Evolutionary conservation across 768 basidiomycete genomes (phyloP).

Genomic region (Lenzites betulinus): DNA sequence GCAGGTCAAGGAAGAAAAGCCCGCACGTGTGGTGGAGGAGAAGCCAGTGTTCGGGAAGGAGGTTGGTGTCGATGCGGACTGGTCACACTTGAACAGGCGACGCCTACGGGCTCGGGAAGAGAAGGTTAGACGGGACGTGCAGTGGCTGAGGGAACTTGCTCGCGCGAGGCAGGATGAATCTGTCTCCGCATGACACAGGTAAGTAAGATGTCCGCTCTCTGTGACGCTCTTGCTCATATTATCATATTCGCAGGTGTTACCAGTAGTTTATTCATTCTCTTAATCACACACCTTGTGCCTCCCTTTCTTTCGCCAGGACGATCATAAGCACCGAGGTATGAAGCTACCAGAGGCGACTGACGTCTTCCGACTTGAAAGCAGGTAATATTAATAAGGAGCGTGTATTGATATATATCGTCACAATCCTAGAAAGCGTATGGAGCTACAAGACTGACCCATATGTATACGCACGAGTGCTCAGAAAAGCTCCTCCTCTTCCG

Average conservation of each 20-base stretch:
- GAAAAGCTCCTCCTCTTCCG: slow-evolving; percentile 76
- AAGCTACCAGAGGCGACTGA: too few relatives aligned
- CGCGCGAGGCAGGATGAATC: slow-evolving; percentile 23
- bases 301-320: too few relatives aligned
- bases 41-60: slow-evolving; percentile 36
- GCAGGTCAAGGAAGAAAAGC: slow-evolving; percentile 24
- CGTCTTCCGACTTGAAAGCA: too few relatives aligned
- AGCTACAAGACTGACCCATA: neutral
- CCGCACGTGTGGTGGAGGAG: neutral
- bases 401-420: too few relatives aligned
- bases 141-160: slow-evolving; percentile 40
- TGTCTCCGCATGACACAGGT: slow-evolving; percentile 3
- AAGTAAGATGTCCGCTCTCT: neutral
- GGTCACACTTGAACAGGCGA: slow-evolving; percentile 58
- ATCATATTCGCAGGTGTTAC: too few relatives aligned
- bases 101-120: slow-evolving; percentile 47
- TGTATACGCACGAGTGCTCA: slow-evolving; percentile 28
- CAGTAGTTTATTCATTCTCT: too few relatives aligned
- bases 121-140: slow-evolving; percentile 48
- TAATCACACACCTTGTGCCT: too few relatives aligned
- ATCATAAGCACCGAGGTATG: too few relatives aligned
- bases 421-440: neutral
- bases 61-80: slow-evolving; percentile 53
- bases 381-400: neutral
- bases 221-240: too few relatives aligned